A percentile compares a stretch with the other conserved stretches of the same genome.
Evolutionary conservation across 805 yeast species (phyloP).

Genomic region (Soucietia sequanensis): DNA sequence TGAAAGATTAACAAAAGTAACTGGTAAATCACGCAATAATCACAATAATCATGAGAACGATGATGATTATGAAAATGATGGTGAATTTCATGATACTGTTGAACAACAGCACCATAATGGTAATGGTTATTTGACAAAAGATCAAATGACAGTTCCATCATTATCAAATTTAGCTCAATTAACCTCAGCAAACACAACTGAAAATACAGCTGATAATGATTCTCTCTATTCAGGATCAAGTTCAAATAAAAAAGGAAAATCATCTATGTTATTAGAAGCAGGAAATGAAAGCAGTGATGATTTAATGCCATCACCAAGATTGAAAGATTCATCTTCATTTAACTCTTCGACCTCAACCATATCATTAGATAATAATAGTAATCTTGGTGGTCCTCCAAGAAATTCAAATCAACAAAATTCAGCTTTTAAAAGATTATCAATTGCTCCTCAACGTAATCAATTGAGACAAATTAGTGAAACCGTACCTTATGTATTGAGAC

Average conservation of each 20-base stretch:
- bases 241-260: slow-evolving; percentile 18
- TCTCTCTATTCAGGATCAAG: slow-evolving; percentile 20
- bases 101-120: slow-evolving; percentile 8
- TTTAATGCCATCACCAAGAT: slow-evolving; percentile 22
- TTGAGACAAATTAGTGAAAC: slow-evolving; percentile 78
- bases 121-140: background rate
- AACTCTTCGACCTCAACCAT: slow-evolving; percentile 29
- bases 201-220: slow-evolving; percentile 14
- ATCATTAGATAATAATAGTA: slow-evolving; percentile 18
- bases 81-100: slow-evolving; percentile 26
- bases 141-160: slow-evolving; percentile 43
- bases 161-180: slow-evolving; percentile 62
- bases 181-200: slow-evolving; percentile 18
- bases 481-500: slow-evolving; percentile 79
- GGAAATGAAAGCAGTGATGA: slow-evolving; percentile 5
- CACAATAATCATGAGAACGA: slow-evolving; percentile 18
- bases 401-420: slow-evolving; percentile 22
- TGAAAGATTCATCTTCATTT: slow-evolving; percentile 26
- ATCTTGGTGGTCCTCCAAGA: slow-evolving; percentile 10
- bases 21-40: slow-evolving; percentile 29
- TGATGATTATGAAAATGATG: slow-evolving; percentile 18
- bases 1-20: slow-evolving; percentile 63
- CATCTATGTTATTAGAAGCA: slow-evolving; percentile 33
- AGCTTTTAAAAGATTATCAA: slow-evolving; percentile 43
- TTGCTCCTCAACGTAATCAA: slow-evolving; percentile 56